Conservation (phyloP, 495 filamentous ascomycete species). For the Rostrohypoxylon terebratum region DNA sequence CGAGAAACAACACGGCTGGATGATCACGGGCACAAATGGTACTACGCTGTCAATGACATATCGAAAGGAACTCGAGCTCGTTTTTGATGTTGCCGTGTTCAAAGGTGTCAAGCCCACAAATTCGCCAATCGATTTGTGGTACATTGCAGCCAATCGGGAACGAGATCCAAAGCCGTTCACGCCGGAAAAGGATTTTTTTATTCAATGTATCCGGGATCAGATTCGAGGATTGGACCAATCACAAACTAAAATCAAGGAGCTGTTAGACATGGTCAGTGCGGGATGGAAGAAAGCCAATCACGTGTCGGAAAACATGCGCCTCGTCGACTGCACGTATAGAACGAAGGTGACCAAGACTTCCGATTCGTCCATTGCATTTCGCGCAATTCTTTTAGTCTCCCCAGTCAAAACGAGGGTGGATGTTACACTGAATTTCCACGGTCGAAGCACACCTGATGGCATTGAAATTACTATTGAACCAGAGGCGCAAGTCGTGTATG, state of each 20-base stretch:
- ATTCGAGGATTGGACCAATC: slow-evolving; percentile 65
- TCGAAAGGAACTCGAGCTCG: slow-evolving; percentile 77
- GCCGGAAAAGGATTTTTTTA: slow-evolving; percentile 74
- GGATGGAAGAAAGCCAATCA: slow-evolving; percentile 70
- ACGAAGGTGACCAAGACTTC: slow-evolving; percentile 65
- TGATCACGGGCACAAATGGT: slow-evolving; percentile 70
- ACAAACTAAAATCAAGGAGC: slow-evolving; percentile 61
- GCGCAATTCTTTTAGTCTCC: slow-evolving; percentile 65
- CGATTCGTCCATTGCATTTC: slow-evolving; percentile 67
- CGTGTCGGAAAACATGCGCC: slow-evolving; percentile 65
- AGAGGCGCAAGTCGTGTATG: slow-evolving; percentile 70
- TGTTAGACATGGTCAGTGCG: slow-evolving; percentile 65
- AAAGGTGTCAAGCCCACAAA: slow-evolving; percentile 42
- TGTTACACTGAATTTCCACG: slow-evolving; percentile 58
- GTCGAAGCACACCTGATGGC: slow-evolving; percentile 40
- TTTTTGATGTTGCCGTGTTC: slow-evolving; percentile 76
- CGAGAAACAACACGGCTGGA: slow-evolving; percentile 82
- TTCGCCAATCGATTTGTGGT: slow-evolving; percentile 63
- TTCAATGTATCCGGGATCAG: slow-evolving; percentile 70
- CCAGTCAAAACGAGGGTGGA: slow-evolving; percentile 71
- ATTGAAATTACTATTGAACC: slow-evolving; percentile 61
- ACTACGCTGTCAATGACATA: slow-evolving; percentile 81
- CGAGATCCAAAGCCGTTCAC: slow-evolving; percentile 60
- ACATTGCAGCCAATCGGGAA: slow-evolving; percentile 64
- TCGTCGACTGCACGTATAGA: slow-evolving; percentile 65